phyloP scores from a whole-genome alignment of 768 basidiomycete genomes.

The Naganishia friedmannii region DNA sequence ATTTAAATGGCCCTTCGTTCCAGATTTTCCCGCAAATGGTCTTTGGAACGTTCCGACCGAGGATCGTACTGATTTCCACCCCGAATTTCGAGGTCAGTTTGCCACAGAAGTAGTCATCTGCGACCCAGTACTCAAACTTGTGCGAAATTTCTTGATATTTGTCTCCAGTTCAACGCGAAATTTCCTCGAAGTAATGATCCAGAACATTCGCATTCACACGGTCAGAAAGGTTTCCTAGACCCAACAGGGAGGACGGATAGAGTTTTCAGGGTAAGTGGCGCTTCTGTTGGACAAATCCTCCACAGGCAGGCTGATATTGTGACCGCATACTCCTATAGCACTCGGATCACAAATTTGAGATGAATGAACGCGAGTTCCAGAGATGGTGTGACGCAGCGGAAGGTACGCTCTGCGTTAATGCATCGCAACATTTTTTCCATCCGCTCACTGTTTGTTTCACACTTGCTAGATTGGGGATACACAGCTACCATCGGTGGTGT shows the following conservation, averaged over 20 bases:
- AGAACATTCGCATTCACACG: slow-evolving; percentile 27
- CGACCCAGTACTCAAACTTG: not conserved
- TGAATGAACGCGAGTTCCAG: slow-evolving; percentile 50
- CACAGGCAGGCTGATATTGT: not conserved
- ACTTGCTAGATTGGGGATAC: slow-evolving; percentile 39
- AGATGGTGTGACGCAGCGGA: slow-evolving; percentile 30
- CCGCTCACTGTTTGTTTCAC: not conserved
- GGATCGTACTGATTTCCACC: slow-evolving; percentile 48
- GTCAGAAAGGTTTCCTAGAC: slow-evolving; percentile 46
- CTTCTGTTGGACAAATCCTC: no score
- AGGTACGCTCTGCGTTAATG: slow-evolving; percentile 2
- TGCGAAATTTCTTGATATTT: not conserved
- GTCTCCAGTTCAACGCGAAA: slow-evolving; percentile 47
- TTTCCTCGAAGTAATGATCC: slow-evolving; percentile 42
- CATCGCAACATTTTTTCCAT: not conserved
- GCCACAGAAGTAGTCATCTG: not conserved
- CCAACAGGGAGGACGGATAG: slow-evolving; percentile 51
- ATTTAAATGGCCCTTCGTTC: slow-evolving; percentile 46
- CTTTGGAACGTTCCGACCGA: slow-evolving; percentile 50
- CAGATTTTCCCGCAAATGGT: slow-evolving; percentile 50
- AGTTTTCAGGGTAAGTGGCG: slow-evolving; percentile 41
- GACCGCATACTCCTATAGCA: slow-evolving; percentile 27
- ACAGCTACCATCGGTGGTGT: slow-evolving; percentile 45
- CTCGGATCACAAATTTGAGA: slow-evolving; percentile 51
- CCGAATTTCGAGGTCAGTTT: slow-evolving; percentile 43